Evolutionary conservation across 495 filamentous ascomycete species (phyloP).

Genomic region (Hypoxylon trugodes): DNA sequence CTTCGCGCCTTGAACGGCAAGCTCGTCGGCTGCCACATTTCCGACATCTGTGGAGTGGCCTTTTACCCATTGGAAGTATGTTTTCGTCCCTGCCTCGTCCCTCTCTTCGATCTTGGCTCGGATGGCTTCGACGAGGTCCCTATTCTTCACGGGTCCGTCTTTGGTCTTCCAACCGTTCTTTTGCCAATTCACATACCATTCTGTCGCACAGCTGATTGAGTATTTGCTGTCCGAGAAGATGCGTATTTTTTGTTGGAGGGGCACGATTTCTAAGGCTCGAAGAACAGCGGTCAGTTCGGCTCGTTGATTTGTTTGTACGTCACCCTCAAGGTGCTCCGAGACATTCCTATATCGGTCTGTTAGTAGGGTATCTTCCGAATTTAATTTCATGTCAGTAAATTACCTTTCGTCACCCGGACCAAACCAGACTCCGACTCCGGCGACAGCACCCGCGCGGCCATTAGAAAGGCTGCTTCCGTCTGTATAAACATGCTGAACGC

Average conservation of each 20-base stretch:
- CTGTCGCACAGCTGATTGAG: slow-evolving; percentile 86
- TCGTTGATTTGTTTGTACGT: slow-evolving; percentile 89
- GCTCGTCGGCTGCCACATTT: slow-evolving; percentile 79
- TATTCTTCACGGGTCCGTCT: slow-evolving; percentile 80
- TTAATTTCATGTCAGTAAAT: slow-evolving; percentile 35
- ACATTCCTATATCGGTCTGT: slow-evolving; percentile 71
- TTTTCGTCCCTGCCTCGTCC: slow-evolving; percentile 64
- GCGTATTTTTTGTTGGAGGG: slow-evolving; percentile 51
- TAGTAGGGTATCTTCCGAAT: slow-evolving; percentile 5
- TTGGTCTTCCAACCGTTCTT: slow-evolving; percentile 80
- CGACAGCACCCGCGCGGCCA: slow-evolving; percentile 72
- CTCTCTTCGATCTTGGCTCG: slow-evolving; percentile 76
- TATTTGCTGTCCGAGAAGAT: slow-evolving; percentile 89
- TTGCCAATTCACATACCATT: slow-evolving; percentile 83
- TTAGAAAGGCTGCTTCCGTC: slow-evolving; percentile 87
- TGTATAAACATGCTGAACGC: slow-evolving; percentile 80
- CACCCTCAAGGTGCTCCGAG: slow-evolving; percentile 79
- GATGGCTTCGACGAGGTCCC: slow-evolving; percentile 80
- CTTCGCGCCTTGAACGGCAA: slow-evolving; percentile 71
- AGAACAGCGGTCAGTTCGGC: slow-evolving; percentile 90
- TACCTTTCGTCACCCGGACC: slow-evolving; percentile 76
- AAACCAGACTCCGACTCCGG: slow-evolving; percentile 91
- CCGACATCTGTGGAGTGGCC: slow-evolving; percentile 75
- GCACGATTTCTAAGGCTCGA: slow-evolving; percentile 80
- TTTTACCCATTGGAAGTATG: slow-evolving; percentile 86